Conservation (phyloP, 176 grass and related monocot species). For the Alopecurus myosuroides region DNA sequence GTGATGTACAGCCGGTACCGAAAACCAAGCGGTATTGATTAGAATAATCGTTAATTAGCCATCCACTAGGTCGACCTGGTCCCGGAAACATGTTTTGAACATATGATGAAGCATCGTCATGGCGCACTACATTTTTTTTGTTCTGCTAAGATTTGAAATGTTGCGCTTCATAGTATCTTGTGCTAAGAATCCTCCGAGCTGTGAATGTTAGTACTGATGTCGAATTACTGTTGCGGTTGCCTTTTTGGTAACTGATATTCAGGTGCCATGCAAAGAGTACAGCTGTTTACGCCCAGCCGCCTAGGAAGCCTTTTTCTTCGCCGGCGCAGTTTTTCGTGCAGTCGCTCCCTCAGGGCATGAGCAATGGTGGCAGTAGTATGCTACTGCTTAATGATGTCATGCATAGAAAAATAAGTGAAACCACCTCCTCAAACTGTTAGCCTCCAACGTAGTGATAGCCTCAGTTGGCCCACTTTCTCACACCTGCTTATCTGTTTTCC, state of each 20-base stretch:
- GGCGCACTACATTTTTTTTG: not conserved
- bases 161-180: not conserved
- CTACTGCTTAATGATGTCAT: too few species aligned
- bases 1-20: too few species aligned
- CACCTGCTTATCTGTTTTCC: too few species aligned
- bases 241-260: not conserved
- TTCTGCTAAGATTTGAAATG: not conserved
- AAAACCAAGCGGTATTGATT: conserved; percentile 1
- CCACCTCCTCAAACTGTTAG: too few species aligned
- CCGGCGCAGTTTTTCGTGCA: too few species aligned
- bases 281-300: too few species aligned
- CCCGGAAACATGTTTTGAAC: not conserved
- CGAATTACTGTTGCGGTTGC: not conserved
- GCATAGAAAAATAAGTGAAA: too few species aligned
- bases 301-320: too few species aligned
- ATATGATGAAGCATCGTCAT: not conserved
- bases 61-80: not conserved
- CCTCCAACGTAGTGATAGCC: too few species aligned
- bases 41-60: not conserved
- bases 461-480: too few species aligned
- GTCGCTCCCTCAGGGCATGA: too few species aligned
- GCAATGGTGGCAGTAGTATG: too few species aligned
- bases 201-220: not conserved
- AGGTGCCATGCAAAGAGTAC: not conserved
- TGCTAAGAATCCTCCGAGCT: not conserved